Conservation (phyloP, 2,329 filamentous ascomycete species). For the Ophiostoma tasmaniense region DNA sequence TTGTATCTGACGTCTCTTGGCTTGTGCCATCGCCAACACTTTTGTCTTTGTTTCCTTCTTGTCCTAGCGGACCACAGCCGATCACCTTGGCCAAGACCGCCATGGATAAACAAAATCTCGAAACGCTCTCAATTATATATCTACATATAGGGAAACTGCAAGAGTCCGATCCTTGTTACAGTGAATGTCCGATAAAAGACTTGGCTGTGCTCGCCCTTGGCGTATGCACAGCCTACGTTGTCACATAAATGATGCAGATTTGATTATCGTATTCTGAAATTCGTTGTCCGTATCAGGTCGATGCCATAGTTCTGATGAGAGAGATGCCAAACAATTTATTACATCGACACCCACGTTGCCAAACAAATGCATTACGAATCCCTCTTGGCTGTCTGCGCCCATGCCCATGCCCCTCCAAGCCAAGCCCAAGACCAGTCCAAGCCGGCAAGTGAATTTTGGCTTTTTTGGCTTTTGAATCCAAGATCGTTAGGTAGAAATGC, state of each 20-base stretch:
- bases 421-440: background rate
- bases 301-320: background rate
- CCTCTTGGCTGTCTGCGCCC: background rate
- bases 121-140: background rate
- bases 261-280: background rate
- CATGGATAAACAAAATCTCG: background rate
- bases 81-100: slow-evolving; percentile 2
- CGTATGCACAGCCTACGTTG: slow-evolving; percentile 4
- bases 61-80: background rate
- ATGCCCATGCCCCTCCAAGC: background rate
- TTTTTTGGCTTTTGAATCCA: background rate
- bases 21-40: background rate
- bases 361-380: background rate
- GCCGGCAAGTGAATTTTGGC: background rate
- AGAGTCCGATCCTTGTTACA: background rate
- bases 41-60: background rate
- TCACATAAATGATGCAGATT: slow-evolving; percentile 3
- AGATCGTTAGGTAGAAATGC: background rate
- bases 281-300: background rate
- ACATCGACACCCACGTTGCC: background rate
- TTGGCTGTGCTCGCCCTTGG: slow-evolving; percentile 3
- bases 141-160: background rate
- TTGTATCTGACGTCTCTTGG: background rate
- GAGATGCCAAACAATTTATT: background rate
- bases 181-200: slow-evolving; percentile 2